Base-by-base conservation (phyloP, 176 grass and related monocot genomes). In the Secale cereale region DNA sequence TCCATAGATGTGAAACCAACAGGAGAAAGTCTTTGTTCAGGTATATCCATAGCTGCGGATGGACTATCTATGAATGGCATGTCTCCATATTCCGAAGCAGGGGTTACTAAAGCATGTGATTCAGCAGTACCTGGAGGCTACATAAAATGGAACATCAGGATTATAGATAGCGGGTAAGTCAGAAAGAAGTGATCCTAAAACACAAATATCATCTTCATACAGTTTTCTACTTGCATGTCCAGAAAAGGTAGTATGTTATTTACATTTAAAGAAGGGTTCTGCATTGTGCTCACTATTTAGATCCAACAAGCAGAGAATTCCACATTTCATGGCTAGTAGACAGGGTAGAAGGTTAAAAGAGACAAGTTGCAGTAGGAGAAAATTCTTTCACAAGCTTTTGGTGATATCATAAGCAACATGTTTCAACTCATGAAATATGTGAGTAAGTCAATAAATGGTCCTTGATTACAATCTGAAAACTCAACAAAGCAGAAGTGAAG, bases 121-220 rank as follows among this genome's bases (percentile, higher is more conserved):
- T 89, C 93, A 28, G 93, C 93, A 40, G 93, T 94, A 79, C 97
- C 97, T 94, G 97, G 97, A 76, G 93, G 93, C 97, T 98, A 67
- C 74, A 77, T 30, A 25, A 88, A 98, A 73, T 31, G 65, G 62
- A 81, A 50, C 2, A 67, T 68, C 59, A 76, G 70, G 32, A 33
- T 37, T 68, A 85, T 82, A 65, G 78, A 80, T 57, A 69, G 29
- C 31, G 76, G 64, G 46, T 50, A 81, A 81, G 6, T 56, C 50
- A 52, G 67, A 66, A 65, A 52, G 48, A 52, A 77, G 13, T 25
- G 56, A 85, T 16, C 41, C 50, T 89, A 76, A 76, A 69, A 36
- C 79, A 30, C 3, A 75, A 70, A 78, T 89, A 63, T 40, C 17
- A 68, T 56, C 3, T 33, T n/a, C 15, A 75, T 74, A 66, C 32